A percentile compares a stretch with the other conserved stretches of the same genome.
These are phyloP conservation scores for Isabelozyma gotoi DNA, from an alignment of 805 yeast species.

Conservation along the genomic window DNA sequence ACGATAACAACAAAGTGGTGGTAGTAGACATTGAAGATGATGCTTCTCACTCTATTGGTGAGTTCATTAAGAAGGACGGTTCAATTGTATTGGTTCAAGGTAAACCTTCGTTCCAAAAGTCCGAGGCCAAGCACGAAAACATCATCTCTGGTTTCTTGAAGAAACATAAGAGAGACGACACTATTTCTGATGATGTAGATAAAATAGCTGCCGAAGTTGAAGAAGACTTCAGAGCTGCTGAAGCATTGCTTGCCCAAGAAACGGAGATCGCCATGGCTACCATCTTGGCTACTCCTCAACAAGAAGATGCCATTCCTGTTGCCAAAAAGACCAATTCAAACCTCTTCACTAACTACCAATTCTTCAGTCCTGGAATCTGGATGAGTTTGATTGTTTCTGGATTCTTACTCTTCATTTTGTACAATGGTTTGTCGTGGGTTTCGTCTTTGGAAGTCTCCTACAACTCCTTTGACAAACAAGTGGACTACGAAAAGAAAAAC, in stretches of 20 bases:
- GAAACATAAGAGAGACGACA: slow-evolving; percentile 3
- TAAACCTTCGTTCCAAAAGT: slow-evolving; percentile 4
- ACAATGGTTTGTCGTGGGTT: slow-evolving; percentile 71
- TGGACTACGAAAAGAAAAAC: slow-evolving; percentile 50
- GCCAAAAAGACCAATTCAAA: slow-evolving; percentile 25
- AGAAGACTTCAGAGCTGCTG: slow-evolving; percentile 32
- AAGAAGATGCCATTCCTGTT: slow-evolving; percentile 9
- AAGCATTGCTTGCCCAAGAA: slow-evolving; percentile 28
- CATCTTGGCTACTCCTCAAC: slow-evolving; percentile 8
- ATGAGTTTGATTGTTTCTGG: slow-evolving; percentile 69
- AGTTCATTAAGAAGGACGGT: slow-evolving; percentile 8
- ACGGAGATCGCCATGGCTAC: slow-evolving; percentile 20
- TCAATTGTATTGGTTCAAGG: slow-evolving; percentile 6
- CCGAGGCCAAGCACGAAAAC: not conserved
- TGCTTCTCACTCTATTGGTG: slow-evolving; percentile 14
- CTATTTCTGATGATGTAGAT: slow-evolving; percentile 1
- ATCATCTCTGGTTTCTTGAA: not conserved
- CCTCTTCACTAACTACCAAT: slow-evolving; percentile 64
- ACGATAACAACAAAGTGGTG: slow-evolving; percentile 10
- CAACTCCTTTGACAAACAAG: slow-evolving; percentile 75
- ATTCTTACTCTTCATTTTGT: slow-evolving; percentile 55
- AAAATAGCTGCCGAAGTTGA: slow-evolving; percentile 22
- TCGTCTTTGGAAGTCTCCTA: slow-evolving; percentile 72
- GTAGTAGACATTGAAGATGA: slow-evolving; percentile 26
- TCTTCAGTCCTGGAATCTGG: slow-evolving; percentile 79